A percentile compares a stretch with the other conserved stretches of the same genome.
Conservation (phyloP, 2,329 filamentous ascomycete species). For the Pseudonectria foliicola region DNA sequence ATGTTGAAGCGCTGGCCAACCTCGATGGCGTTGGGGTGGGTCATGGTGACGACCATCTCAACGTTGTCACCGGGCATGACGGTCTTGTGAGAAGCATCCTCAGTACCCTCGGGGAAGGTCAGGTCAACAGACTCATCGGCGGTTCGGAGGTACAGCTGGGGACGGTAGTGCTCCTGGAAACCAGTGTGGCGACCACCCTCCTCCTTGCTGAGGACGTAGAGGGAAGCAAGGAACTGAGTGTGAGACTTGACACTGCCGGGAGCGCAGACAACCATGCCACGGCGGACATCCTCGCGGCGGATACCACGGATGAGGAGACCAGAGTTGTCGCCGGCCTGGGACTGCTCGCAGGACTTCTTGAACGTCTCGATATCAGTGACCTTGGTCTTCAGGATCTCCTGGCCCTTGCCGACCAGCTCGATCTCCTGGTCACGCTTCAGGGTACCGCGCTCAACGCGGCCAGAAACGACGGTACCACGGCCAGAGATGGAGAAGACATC, state of each 20-base stretch:
- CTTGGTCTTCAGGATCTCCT: slow-evolving; percentile 87
- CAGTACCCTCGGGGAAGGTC: slow-evolving; percentile 77
- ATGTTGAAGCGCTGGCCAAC: slow-evolving; percentile 95
- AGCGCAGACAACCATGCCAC: slow-evolving; percentile 88
- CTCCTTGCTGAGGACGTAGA: slow-evolving; percentile 96
- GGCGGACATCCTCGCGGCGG: slow-evolving; percentile 87
- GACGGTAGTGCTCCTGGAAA: slow-evolving; percentile 93
- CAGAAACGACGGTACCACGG: slow-evolving; percentile 93
- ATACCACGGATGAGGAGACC: slow-evolving; percentile 93
- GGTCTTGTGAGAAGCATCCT: slow-evolving; percentile 66
- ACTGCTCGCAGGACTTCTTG: slow-evolving; percentile 98
- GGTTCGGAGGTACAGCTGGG: slow-evolving; percentile 92
- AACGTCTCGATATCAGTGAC: slow-evolving; percentile 99
- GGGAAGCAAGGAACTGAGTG: slow-evolving; percentile 86
- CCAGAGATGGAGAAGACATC: slow-evolving; percentile 85
- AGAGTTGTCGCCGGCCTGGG: slow-evolving; percentile 94
- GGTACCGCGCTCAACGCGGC: slow-evolving; percentile 91
- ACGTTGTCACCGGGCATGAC: slow-evolving; percentile 99
- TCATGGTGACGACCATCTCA: slow-evolving; percentile 87
- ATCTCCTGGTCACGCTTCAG: slow-evolving; percentile 93
- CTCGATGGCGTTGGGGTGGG: slow-evolving; percentile 82
- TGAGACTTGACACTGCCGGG: slow-evolving; percentile 81
- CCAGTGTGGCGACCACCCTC: slow-evolving; percentile 96
- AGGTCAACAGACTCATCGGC: slow-evolving; percentile 74
- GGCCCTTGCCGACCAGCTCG: slow-evolving; percentile 85